These are phyloP conservation scores for Huiozyma naganishii DNA, from an alignment of 805 yeast genomes.

Conservation along the genomic window DNA sequence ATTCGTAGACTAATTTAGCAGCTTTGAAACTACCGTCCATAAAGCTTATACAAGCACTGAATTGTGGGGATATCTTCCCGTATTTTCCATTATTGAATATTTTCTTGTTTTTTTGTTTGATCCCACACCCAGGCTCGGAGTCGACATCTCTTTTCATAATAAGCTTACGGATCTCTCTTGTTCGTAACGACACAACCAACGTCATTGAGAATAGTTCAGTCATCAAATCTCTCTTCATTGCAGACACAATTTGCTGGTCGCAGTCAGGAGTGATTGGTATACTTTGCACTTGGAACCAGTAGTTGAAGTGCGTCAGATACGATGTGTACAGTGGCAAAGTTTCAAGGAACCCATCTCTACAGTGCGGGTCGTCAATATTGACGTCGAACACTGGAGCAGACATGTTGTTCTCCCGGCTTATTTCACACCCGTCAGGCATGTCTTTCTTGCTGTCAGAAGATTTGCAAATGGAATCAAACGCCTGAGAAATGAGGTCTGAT, in stretches of 20 bases:
- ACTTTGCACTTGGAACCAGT: slow-evolving; percentile 37
- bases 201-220: slow-evolving; percentile 16
- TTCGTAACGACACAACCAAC: slow-evolving; percentile 27
- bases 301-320: slow-evolving; percentile 22
- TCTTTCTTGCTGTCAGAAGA: neutral
- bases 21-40: slow-evolving; percentile 14
- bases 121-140: neutral
- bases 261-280: slow-evolving; percentile 42
- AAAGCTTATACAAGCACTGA: slow-evolving; percentile 14
- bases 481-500: slow-evolving; percentile 19
- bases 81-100: slow-evolving; percentile 23
- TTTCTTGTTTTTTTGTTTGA: slow-evolving; percentile 20
- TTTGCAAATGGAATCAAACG: slow-evolving; percentile 16
- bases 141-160: slow-evolving; percentile 15
- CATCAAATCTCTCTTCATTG: slow-evolving; percentile 45
- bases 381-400: slow-evolving; percentile 24
- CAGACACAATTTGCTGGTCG: slow-evolving; percentile 36
- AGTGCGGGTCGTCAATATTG: slow-evolving; percentile 6
- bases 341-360: slow-evolving; percentile 8
- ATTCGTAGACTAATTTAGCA: slow-evolving; percentile 17
- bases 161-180: slow-evolving; percentile 30
- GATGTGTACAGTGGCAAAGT: slow-evolving; percentile 21
- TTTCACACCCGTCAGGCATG: too few relatives aligned
- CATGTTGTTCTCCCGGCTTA: slow-evolving; percentile 1
- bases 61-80: slow-evolving; percentile 11